Percentiles rank a stretch among this genome's conserved stretches.
Evolutionary conservation across 164 flowering plant genomes (phyloP).

Genomic region (Dillenia suffruticosa): DNA sequence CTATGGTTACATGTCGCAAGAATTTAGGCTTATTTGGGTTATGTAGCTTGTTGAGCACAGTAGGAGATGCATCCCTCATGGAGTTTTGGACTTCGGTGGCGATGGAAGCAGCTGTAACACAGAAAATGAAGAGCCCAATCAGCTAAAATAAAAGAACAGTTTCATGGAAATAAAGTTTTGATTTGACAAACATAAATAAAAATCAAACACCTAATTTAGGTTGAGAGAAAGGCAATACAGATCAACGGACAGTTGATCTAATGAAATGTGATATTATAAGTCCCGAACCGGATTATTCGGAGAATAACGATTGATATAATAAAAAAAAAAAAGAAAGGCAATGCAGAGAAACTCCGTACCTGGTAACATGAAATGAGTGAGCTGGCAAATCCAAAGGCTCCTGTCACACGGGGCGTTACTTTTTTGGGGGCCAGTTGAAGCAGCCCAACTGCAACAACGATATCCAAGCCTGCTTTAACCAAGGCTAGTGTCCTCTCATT

Average conservation of each 20-base stretch:
- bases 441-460: constrained; percentile 87
- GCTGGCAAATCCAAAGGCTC: constrained; percentile 81
- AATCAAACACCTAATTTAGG: background rate
- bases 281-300: too few relatives aligned
- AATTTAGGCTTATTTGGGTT: too few relatives aligned
- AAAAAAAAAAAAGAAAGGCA: background rate
- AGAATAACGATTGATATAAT: background rate
- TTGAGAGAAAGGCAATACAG: background rate
- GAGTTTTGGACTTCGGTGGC: constrained; percentile 53
- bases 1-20: too few relatives aligned
- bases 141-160: background rate
- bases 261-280: too few relatives aligned
- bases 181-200: background rate
- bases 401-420: constrained; percentile 90
- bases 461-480: constrained; percentile 70
- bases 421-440: constrained; percentile 95
- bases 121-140: background rate
- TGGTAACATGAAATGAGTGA: constrained; percentile 98
- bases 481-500: constrained; percentile 84
- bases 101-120: constrained; percentile 73
- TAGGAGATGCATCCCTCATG: constrained; percentile 22
- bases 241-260: too few relatives aligned
- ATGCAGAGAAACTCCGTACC: constrained; percentile 33
- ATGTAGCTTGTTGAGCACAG: constrained; percentile 10
- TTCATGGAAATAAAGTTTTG: background rate